Percentiles rank a stretch among this genome's conserved stretches.
phyloP scores from a whole-genome alignment of 441 rosid genomes.

The Syzygium syzygioides region DNA sequence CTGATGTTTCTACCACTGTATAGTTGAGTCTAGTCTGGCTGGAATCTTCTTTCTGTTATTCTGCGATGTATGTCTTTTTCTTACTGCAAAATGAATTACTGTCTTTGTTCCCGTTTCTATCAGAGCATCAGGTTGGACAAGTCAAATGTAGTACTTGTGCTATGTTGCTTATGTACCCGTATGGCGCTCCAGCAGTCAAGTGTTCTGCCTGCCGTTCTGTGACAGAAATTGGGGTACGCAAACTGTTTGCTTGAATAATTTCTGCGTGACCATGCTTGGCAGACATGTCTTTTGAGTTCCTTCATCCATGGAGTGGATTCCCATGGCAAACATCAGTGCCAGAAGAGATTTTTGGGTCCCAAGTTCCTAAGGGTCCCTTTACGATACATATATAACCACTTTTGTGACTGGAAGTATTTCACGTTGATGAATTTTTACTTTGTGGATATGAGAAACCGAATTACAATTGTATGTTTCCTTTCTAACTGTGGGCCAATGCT shows the following conservation, averaged over 20 bases:
- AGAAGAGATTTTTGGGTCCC: not conserved
- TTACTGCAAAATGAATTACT: not conserved
- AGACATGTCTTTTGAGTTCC: not conserved
- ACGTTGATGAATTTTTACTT: not conserved
- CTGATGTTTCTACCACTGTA: not conserved
- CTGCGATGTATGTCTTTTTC: not conserved
- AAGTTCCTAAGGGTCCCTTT: not conserved
- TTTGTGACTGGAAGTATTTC: not conserved
- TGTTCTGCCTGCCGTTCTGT: conserved; percentile 69
- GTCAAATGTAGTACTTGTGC: conserved; percentile 54
- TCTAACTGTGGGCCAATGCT: not conserved
- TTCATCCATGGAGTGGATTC: not conserved
- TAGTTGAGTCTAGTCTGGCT: not conserved
- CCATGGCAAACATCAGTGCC: not conserved
- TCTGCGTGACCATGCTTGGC: not conserved
- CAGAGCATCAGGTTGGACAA: conserved; percentile 76
- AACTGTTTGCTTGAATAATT: not conserved
- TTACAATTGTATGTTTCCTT: not conserved
- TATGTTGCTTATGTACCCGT: conserved; percentile 66
- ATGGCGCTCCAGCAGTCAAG: conserved; percentile 70
- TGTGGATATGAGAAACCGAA: not conserved
- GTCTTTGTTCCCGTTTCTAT: conserved; percentile 3
- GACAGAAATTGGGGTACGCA: conserved; percentile 65
- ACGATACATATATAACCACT: not conserved
- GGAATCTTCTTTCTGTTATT: not conserved